Conservation (phyloP, 768 basidiomycete genomes). For the Cubamyces sp. region DNA sequence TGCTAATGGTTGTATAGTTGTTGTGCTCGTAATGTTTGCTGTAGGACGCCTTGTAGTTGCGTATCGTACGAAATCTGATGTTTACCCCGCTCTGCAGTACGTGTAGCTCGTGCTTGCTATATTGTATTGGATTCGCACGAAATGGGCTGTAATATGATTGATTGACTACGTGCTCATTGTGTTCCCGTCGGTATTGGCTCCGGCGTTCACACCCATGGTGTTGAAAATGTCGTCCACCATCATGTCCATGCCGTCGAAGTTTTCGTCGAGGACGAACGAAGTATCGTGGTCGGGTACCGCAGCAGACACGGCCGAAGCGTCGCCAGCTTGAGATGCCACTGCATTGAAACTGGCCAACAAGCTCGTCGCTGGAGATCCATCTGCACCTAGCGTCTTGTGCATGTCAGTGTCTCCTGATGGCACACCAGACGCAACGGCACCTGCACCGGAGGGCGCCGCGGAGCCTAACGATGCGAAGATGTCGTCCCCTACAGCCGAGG, state of each 20-base stretch:
- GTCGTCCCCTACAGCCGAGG: conserved; percentile 11
- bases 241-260: conserved; percentile 51
- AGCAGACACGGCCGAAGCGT: background rate
- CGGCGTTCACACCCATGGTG: conserved; percentile 35
- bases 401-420: background rate
- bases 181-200: background rate
- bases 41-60: conserved; percentile 14
- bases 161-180: background rate
- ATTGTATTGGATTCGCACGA: background rate
- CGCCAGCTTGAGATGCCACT: conserved; percentile 25
- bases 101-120: background rate
- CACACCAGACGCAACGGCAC: background rate
- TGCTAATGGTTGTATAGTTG: conserved; percentile 23
- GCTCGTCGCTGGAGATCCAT: conserved; percentile 23
- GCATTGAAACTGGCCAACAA: conserved; percentile 47
- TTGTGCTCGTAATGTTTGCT: conserved; percentile 23
- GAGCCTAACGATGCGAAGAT: conserved; percentile 21
- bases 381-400: conserved; percentile 4
- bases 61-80: conserved; percentile 16
- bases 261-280: conserved; percentile 52
- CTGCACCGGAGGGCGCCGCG: background rate
- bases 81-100: conserved; percentile 17
- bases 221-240: conserved; percentile 57
- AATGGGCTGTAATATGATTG: no score
- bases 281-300: conserved; percentile 28